phyloP scores from a whole-genome alignment of 208 protist genomes.

The Leishmania gerbilli region DNA sequence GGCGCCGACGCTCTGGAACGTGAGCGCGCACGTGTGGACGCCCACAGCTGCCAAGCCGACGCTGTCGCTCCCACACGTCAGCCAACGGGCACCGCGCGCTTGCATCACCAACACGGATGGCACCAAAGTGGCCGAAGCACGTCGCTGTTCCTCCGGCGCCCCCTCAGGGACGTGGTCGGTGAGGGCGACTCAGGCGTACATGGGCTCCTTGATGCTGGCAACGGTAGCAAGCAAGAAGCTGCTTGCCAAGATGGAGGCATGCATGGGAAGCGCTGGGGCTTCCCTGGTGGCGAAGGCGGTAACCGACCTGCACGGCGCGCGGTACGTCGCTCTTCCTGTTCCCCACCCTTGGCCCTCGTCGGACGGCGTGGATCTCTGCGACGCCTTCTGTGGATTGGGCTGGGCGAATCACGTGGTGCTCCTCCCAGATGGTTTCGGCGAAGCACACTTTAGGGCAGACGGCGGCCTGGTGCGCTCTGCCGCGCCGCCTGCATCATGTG shows the following conservation, averaged over 20 bases:
- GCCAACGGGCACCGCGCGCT: neutral
- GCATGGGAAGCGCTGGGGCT: neutral
- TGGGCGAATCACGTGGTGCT: constrained; percentile 29
- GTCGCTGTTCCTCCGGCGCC: neutral
- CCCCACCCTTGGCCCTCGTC: neutral
- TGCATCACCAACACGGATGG: neutral
- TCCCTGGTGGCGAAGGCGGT: neutral
- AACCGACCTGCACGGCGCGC: constrained; percentile 12
- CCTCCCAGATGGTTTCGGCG: constrained; percentile 42
- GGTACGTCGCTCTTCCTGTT: constrained; percentile 15
- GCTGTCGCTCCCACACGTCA: neutral
- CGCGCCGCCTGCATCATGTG: neutral
- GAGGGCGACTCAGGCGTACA: constrained; percentile 18
- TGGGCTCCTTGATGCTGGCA: constrained; percentile 30
- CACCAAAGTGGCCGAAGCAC: neutral
- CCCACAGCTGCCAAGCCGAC: neutral
- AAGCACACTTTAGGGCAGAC: constrained; percentile 16
- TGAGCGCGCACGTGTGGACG: constrained; percentile 15
- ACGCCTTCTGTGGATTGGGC: constrained; percentile 20
- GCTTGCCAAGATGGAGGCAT: constrained; percentile 9
- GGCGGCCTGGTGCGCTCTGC: neutral
- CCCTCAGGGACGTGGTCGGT: constrained; percentile 8
- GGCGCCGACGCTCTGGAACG: constrained; percentile 22
- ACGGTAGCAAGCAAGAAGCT: constrained; percentile 10
- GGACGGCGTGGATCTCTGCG: neutral